These are phyloP conservation scores for slime mould (Dictyostelium discoideum) DNA, from an alignment of 78 protist species.

Conservation along the genomic window DNA sequence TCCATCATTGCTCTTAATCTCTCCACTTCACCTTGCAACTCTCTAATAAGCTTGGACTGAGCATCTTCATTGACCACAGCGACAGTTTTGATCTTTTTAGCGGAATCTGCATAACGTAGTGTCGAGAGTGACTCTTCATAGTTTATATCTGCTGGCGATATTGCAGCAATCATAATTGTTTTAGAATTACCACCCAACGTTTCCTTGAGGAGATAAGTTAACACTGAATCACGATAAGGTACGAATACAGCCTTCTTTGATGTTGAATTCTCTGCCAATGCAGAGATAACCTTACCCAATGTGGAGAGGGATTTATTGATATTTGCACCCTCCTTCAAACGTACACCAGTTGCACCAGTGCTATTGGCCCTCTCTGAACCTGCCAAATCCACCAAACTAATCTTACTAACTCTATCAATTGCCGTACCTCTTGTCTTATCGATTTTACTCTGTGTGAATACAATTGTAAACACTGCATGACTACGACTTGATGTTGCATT, in stretches of 20 bases:
- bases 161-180: slow-evolving; percentile 96
- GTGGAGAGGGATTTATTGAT: slow-evolving; percentile 90
- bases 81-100: slow-evolving; percentile 92
- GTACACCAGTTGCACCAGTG: slow-evolving; percentile 90
- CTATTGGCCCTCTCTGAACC: slow-evolving; percentile 91
- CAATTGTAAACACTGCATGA: slow-evolving; percentile 93
- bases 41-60: slow-evolving; percentile 80
- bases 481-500: slow-evolving; percentile 91
- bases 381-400: slow-evolving; percentile 88
- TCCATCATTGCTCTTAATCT: slow-evolving; percentile 31
- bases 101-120: slow-evolving; percentile 96
- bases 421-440: slow-evolving; percentile 64
- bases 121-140: slow-evolving; percentile 93
- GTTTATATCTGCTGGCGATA: slow-evolving; percentile 85
- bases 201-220: slow-evolving; percentile 96
- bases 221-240: slow-evolving; percentile 96
- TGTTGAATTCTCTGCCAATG: slow-evolving; percentile 88
- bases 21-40: slow-evolving; percentile 76
- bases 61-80: slow-evolving; percentile 91
- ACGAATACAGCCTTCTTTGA: slow-evolving; percentile 82
- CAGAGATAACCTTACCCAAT: slow-evolving; percentile 91
- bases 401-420: slow-evolving; percentile 73
- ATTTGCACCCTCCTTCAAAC: slow-evolving; percentile 87
- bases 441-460: slow-evolving; percentile 62
- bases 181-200: slow-evolving; percentile 95